These are phyloP conservation scores for Phytopythium litorale DNA, from an alignment of 352 stramenopile species.

Conservation along the genomic window DNA sequence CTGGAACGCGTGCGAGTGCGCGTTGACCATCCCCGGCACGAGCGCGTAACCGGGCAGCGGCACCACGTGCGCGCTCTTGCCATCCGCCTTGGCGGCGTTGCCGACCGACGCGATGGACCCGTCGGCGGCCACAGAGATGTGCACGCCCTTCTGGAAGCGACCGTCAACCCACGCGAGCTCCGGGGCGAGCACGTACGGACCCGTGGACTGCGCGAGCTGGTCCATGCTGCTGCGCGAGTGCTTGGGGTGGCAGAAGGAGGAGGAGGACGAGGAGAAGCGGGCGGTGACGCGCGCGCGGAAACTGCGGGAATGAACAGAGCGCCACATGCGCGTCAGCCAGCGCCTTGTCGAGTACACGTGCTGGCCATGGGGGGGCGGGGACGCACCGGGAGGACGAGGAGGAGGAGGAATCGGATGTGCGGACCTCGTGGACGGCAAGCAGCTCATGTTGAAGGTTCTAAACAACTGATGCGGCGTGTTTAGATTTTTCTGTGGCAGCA, in stretches of 20 bases:
- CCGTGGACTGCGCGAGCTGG: slow-evolving; percentile 10
- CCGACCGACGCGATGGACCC: slow-evolving; percentile 41
- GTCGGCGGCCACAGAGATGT: slow-evolving; percentile 43
- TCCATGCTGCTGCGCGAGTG: slow-evolving; percentile 11
- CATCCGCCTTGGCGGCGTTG: slow-evolving; percentile 2
- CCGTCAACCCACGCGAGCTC: slow-evolving; percentile 70
- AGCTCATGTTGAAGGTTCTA: slow-evolving; percentile 1
- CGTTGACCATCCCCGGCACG: slow-evolving; percentile 72
- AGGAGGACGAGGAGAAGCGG: background rate
- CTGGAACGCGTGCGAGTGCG: slow-evolving; percentile 81
- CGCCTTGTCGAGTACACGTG: background rate
- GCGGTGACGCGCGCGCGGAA: background rate
- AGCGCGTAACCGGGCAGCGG: slow-evolving; percentile 46
- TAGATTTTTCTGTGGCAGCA: background rate
- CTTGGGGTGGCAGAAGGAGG: background rate
- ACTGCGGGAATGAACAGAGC: slow-evolving; percentile 1
- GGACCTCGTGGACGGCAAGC: background rate
- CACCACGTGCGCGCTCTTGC: slow-evolving; percentile 12
- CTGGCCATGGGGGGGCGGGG: background rate
- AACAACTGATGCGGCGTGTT: background rate
- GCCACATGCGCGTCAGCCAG: background rate
- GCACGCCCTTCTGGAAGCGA: slow-evolving; percentile 47
- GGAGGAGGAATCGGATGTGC: background rate
- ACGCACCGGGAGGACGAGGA: background rate
- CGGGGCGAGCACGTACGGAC: slow-evolving; percentile 46